A percentile compares a stretch with the other conserved stretches of the same genome.
Conservation (phyloP, 2,329 filamentous ascomycete species). For the Rhinocladiella mackenziei region DNA sequence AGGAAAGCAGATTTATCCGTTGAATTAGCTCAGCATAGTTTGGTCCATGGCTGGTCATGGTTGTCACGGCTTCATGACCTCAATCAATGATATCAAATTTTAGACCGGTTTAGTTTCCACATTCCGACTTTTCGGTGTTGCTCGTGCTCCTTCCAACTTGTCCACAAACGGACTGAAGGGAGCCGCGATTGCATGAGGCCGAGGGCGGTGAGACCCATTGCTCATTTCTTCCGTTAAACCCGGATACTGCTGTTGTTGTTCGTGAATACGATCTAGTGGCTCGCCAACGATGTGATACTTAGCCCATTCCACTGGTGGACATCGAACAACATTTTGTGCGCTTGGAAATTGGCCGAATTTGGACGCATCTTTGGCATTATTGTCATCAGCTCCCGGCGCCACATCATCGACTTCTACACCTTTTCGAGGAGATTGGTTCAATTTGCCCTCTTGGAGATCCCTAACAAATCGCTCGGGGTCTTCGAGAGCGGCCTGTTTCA, state of each 20-base stretch:
- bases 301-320: slow-evolving; percentile 88
- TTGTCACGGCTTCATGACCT: not conserved
- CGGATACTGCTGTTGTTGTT: slow-evolving; percentile 69
- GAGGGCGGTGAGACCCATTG: slow-evolving; percentile 32
- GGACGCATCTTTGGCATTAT: slow-evolving; percentile 31
- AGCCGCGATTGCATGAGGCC: slow-evolving; percentile 53
- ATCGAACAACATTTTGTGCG: slow-evolving; percentile 77
- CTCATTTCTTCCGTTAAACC: slow-evolving; percentile 34
- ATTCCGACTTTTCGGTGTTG: slow-evolving; percentile 3
- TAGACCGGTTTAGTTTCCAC: slow-evolving; percentile 1
- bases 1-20: no score
- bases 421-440: slow-evolving; percentile 37
- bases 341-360: slow-evolving; percentile 65
- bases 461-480: slow-evolving; percentile 68
- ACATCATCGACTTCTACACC: slow-evolving; percentile 37
- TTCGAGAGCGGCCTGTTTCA: slow-evolving; percentile 66
- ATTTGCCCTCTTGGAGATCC: slow-evolving; percentile 62
- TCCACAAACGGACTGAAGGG: slow-evolving; percentile 60
- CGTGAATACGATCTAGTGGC: slow-evolving; percentile 76
- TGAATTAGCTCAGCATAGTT: no score
- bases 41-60: no score
- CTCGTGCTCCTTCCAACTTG: slow-evolving; percentile 37
- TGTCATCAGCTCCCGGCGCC: slow-evolving; percentile 32
- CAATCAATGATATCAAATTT: not conserved
- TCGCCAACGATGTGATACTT: slow-evolving; percentile 90